A percentile compares a stretch with the other conserved stretches of the same genome.
These are phyloP conservation scores for Diaporthe humulicola DNA, from an alignment of 2,329 filamentous ascomycete species.

Conservation along the genomic window DNA sequence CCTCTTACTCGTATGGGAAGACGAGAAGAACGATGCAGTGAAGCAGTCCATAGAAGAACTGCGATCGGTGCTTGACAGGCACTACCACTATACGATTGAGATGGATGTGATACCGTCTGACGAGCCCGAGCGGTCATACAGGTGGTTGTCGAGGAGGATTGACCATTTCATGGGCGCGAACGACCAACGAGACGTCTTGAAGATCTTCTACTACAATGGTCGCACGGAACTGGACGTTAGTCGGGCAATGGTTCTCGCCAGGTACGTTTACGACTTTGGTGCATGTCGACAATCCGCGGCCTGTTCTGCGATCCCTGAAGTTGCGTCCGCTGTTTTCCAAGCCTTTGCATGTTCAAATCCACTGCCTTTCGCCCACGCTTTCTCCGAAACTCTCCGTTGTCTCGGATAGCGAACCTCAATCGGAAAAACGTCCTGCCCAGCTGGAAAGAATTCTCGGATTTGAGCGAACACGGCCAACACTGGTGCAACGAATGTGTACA, in stretches of 20 bases:
- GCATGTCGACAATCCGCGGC: background rate
- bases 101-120: conserved; percentile 63
- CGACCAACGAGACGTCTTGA: conserved; percentile 68
- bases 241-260: conserved; percentile 69
- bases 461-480: background rate
- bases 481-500: background rate
- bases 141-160: conserved; percentile 66
- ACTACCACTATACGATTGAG: conserved; percentile 65
- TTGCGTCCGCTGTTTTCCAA: background rate
- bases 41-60: conserved; percentile 61
- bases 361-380: background rate
- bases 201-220: conserved; percentile 71
- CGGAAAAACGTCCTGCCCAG: background rate
- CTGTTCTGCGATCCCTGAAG: background rate
- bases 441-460: background rate
- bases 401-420: background rate
- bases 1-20: conserved; percentile 69
- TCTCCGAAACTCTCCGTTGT: background rate
- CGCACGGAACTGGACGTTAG: conserved; percentile 67
- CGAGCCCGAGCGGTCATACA: conserved; percentile 63
- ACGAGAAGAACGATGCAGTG: conserved; percentile 61
- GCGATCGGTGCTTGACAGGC: conserved; percentile 62
- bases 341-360: conserved; percentile 36
- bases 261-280: conserved; percentile 54
- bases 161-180: conserved; percentile 66